A percentile compares a stretch with the other conserved stretches of the same genome.
phyloP scores from a whole-genome alignment of 1,139 yeast genomes.

The Hemisphaericaspora lyxosophila region DNA sequence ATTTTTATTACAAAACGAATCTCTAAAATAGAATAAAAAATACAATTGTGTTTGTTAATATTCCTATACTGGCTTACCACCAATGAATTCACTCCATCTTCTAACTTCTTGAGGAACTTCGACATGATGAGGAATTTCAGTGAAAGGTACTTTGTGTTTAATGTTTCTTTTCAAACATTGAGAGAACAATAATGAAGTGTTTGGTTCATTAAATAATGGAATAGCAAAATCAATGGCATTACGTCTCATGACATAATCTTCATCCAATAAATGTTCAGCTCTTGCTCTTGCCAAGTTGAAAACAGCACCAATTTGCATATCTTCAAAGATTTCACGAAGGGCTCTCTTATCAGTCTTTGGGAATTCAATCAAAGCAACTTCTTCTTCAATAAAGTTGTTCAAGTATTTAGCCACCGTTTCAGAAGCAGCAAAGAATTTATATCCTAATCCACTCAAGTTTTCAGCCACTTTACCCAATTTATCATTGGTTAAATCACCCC shows the following conservation, averaged over 20 bases:
- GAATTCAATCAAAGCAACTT: constrained; percentile 73
- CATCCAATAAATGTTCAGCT: constrained; percentile 80
- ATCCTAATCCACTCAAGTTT: constrained; percentile 71
- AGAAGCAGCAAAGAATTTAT: constrained; percentile 78
- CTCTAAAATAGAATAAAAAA: no score
- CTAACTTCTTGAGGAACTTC: constrained; percentile 79
- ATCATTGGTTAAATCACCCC: constrained; percentile 81
- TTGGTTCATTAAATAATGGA: constrained; percentile 94
- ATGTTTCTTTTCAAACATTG: constrained; percentile 76
- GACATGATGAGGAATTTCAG: constrained; percentile 43
- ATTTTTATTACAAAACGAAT: no score
- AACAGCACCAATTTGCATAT: constrained; percentile 79
- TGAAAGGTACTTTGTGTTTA: constrained; percentile 50
- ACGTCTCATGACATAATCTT: constrained; percentile 97
- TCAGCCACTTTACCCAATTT: constrained; percentile 73
- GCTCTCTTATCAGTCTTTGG: constrained; percentile 92
- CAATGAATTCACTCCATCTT: constrained; percentile 96
- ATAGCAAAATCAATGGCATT: constrained; percentile 97
- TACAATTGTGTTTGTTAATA: no score
- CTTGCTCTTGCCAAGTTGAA: constrained; percentile 89
- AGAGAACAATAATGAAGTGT: constrained; percentile 86
- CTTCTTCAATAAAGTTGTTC: constrained; percentile 43
- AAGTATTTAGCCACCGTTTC: constrained; percentile 71
- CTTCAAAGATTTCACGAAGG: constrained; percentile 88
- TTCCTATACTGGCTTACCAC: constrained; percentile 78